These are phyloP conservation scores for Triticum dicoccoides DNA, from an alignment of 176 grass and related monocot genomes.

Conservation along the genomic window DNA sequence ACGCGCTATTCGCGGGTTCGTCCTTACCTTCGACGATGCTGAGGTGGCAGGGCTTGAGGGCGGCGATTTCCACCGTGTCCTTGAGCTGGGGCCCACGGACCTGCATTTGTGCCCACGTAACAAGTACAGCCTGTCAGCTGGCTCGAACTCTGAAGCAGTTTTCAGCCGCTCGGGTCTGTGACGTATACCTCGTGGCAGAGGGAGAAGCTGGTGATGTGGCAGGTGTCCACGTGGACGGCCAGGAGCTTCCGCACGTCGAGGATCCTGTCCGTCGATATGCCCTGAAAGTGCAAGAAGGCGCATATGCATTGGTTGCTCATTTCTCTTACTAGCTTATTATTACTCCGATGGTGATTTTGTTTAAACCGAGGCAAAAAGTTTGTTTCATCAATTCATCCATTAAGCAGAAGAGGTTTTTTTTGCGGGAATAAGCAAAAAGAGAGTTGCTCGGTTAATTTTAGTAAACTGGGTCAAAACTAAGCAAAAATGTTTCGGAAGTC, in stretches of 20 bases:
- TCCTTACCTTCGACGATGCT: conserved; percentile 72
- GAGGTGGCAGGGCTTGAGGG: conserved; percentile 80
- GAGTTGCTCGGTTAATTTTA: no score
- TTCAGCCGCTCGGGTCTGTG: no score
- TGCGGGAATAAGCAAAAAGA: no score
- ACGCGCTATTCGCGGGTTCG: neutral
- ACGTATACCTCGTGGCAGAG: conserved; percentile 71
- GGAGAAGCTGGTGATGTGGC: conserved; percentile 84
- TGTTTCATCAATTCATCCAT: fast-evolving
- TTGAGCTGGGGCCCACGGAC: conserved; percentile 65
- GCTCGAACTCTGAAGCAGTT: neutral
- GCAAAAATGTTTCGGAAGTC: no score
- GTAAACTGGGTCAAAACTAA: no score
- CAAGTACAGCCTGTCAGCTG: neutral
- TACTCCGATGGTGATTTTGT: no score
- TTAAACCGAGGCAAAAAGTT: no score
- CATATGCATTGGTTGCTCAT: neutral
- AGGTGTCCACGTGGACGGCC: conserved; percentile 82
- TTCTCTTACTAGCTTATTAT: no score
- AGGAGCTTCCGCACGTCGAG: conserved; percentile 80
- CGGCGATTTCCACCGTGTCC: conserved; percentile 72
- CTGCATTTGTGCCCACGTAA: conserved; percentile 27
- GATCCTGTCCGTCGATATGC: conserved; percentile 89
- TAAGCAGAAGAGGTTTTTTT: no score
- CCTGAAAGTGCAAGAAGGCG: conserved; percentile 19